A percentile compares a stretch with the other conserved stretches of the same genome.
Conservation (phyloP, 2,329 filamentous ascomycete species). For the Fusarium sp. region DNA sequence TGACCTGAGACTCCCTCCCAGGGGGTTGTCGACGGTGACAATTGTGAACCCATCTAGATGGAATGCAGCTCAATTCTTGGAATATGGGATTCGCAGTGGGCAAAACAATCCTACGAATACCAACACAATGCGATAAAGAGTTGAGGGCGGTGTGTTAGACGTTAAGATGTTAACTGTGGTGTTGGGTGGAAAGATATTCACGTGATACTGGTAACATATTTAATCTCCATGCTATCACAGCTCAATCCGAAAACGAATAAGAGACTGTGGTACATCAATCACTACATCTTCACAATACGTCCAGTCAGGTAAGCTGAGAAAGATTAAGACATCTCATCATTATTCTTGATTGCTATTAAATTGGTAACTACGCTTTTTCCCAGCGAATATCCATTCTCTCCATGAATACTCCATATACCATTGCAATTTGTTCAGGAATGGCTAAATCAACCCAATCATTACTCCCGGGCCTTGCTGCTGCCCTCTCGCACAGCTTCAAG, state of each 20-base stretch:
- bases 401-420: conserved; percentile 17
- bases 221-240: conserved; percentile 11
- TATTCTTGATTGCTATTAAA: conserved; percentile 34
- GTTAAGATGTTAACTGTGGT: not conserved
- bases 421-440: conserved; percentile 22
- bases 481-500: conserved; percentile 80
- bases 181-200: not conserved
- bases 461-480: conserved; percentile 47
- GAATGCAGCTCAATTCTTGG: not conserved
- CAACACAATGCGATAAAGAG: not conserved
- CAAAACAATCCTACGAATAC: not conserved
- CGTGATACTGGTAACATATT: conserved; percentile 19
- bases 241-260: conserved; percentile 29
- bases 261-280: not conserved
- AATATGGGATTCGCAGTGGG: not conserved
- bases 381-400: conserved; percentile 11
- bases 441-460: conserved; percentile 20
- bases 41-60: conserved; percentile 34
- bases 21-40: conserved; percentile 36
- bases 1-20: conserved; percentile 49
- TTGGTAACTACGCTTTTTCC: conserved; percentile 3
- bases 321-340: conserved; percentile 3
- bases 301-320: not conserved
- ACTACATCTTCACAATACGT: not conserved
- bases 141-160: conserved; percentile 10